These are phyloP conservation scores for Glycine tomentella DNA, from an alignment of 306 rosid genomes.

Conservation along the genomic window DNA sequence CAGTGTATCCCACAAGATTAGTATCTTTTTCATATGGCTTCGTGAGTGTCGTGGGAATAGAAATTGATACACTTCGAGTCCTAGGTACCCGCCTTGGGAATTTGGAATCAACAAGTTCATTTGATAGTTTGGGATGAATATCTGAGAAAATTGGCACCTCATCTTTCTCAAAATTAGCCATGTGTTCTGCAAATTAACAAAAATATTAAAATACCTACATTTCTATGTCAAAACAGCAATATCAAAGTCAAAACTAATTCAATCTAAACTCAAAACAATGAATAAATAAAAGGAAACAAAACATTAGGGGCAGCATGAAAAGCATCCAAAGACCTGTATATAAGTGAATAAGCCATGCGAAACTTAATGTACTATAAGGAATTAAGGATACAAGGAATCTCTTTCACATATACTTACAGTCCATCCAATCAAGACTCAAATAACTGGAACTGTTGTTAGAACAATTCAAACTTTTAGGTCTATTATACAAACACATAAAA, in stretches of 20 bases:
- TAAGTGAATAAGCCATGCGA: conserved; percentile 13
- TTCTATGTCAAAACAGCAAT: conserved; percentile 5
- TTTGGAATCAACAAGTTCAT: conserved; percentile 50
- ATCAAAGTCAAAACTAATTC: conserved; percentile 26
- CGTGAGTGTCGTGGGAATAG: conserved; percentile 56
- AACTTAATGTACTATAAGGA: neutral
- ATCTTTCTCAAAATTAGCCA: conserved; percentile 67
- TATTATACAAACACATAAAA: conserved; percentile 8
- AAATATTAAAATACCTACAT: neutral
- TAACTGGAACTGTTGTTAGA: neutral
- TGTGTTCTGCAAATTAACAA: conserved; percentile 50
- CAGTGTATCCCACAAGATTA: conserved; percentile 70
- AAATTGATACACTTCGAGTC: conserved; percentile 71
- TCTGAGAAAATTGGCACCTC: conserved; percentile 66
- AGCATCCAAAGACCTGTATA: conserved; percentile 5
- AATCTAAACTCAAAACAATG: conserved; percentile 2
- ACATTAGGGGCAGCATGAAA: neutral
- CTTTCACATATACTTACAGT: neutral
- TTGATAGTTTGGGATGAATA: conserved; percentile 45
- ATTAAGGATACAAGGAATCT: conserved; percentile 1
- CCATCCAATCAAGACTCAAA: neutral
- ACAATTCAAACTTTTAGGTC: neutral
- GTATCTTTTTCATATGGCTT: conserved; percentile 58
- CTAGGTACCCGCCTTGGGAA: conserved; percentile 49
- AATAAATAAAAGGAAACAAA: conserved; percentile 30